These are phyloP conservation scores for Crataegus laevigata DNA, from an alignment of 306 rosid species.

Conservation along the genomic window DNA sequence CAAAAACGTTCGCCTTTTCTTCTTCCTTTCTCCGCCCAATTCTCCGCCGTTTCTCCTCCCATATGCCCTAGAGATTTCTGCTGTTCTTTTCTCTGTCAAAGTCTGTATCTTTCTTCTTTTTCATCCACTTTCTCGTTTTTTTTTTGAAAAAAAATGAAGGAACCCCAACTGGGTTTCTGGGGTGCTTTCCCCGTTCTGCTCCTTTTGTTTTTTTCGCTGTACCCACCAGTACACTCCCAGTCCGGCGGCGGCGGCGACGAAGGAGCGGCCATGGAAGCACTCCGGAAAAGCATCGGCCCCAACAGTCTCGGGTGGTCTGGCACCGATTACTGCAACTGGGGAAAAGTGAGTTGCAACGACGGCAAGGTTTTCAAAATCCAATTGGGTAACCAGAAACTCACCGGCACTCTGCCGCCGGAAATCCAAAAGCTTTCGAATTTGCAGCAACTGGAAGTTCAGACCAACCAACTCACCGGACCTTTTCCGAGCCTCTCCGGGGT, in stretches of 20 bases:
- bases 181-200: not conserved
- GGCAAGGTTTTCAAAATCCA: conserved; percentile 39
- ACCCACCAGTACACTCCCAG: conserved; percentile 14
- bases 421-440: conserved; percentile 31
- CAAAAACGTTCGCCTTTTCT: not conserved
- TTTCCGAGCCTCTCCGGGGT: conserved; percentile 48
- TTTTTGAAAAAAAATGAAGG: conserved; percentile 18
- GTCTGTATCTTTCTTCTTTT: not conserved
- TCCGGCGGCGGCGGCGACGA: conserved; percentile 44
- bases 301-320: conserved; percentile 42
- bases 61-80: not conserved
- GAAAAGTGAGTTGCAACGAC: conserved; percentile 12
- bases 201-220: not conserved
- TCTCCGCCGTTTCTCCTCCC: not conserved
- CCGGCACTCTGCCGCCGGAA: conserved; percentile 51
- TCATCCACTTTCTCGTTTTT: not conserved
- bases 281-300: conserved; percentile 29
- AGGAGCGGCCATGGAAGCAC: conserved; percentile 32
- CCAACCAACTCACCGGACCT: conserved; percentile 42
- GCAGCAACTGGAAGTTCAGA: conserved; percentile 41
- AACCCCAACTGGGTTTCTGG: conserved; percentile 23
- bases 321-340: conserved; percentile 50
- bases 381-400: conserved; percentile 43
- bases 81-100: not conserved
- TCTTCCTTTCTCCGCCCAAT: not conserved